Evolutionary conservation across 1,139 yeast species (phyloP).

Genomic region (Scheffersomyces quercinus): DNA sequence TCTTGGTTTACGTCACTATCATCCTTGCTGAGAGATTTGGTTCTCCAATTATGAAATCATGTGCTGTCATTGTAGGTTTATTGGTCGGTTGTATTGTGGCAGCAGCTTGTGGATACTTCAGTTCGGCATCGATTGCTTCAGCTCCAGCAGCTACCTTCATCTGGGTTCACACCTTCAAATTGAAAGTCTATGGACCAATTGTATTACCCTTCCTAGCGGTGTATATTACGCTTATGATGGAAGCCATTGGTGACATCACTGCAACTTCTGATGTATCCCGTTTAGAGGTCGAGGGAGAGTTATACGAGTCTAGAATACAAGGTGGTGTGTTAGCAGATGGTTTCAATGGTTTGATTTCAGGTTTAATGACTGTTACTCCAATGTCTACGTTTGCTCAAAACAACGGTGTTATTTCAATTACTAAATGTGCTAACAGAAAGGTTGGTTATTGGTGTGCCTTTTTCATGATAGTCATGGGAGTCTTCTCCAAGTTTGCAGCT

Average conservation of each 20-base stretch:
- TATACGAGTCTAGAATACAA: conserved; percentile 82
- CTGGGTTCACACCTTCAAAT: conserved; percentile 83
- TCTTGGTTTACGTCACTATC: conserved; percentile 73
- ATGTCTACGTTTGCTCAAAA: conserved; percentile 90
- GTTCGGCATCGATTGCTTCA: conserved; percentile 47
- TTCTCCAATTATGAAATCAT: conserved; percentile 91
- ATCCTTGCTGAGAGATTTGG: conserved; percentile 82
- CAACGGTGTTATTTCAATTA: conserved; percentile 88
- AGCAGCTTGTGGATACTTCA: conserved; percentile 85
- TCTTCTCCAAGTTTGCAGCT: conserved; percentile 87
- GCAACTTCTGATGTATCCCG: conserved; percentile 91
- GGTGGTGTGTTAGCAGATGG: conserved; percentile 91
- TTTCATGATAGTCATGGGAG: conserved; percentile 80
- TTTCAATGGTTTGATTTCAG: conserved; percentile 68
- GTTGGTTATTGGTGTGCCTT: conserved; percentile 92
- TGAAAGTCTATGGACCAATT: conserved; percentile 76
- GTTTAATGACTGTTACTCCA: conserved; percentile 76
- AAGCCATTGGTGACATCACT: conserved; percentile 89
- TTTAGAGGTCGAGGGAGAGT: conserved; percentile 75
- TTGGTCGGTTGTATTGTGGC: conserved; percentile 89
- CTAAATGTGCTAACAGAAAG: conserved; percentile 82
- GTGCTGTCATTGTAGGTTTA: conserved; percentile 84
- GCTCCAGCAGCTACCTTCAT: conserved; percentile 86
- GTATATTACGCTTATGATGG: conserved; percentile 80
- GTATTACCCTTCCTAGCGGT: conserved; percentile 83